Evolutionary conservation across 352 stramenopile genomes (phyloP).

Genomic region (Pythium apleroticum): DNA sequence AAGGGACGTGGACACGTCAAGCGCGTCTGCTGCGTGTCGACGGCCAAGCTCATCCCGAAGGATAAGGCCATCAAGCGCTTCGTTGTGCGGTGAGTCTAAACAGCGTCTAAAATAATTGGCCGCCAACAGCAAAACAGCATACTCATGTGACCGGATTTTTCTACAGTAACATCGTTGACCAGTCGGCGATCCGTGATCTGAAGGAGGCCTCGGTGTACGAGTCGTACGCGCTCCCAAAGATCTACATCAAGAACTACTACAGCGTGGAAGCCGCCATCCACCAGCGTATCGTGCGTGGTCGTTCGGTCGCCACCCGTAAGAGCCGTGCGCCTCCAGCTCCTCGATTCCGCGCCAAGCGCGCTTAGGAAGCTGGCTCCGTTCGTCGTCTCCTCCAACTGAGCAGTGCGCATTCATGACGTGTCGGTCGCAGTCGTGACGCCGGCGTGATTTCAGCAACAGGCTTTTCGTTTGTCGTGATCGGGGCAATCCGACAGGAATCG

Average conservation of each 20-base stretch:
- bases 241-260: conserved; percentile 99
- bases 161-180: conserved; percentile 97
- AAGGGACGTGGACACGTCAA: conserved; percentile 99
- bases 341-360: conserved; percentile 74
- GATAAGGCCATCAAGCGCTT: conserved; percentile 94
- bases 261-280: conserved; percentile 99
- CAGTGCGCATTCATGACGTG: conserved; percentile 3
- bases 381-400: conserved; percentile 26
- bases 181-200: conserved; percentile 98
- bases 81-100: conserved; percentile 78
- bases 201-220: conserved; percentile 98
- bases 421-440: background rate
- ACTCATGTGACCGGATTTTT: background rate
- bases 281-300: conserved; percentile 98
- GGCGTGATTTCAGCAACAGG: conserved; percentile 5
- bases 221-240: conserved; percentile 99
- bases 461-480: conserved; percentile 4
- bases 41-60: conserved; percentile 98
- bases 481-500: conserved; percentile 2
- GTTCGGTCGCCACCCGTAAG: conserved; percentile 91
- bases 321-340: conserved; percentile 92
- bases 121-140: conserved; percentile 9
- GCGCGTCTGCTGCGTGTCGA: conserved; percentile 97
- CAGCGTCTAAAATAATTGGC: background rate
- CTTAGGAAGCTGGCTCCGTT: conserved; percentile 45